Percentiles rank a stretch among this genome's conserved stretches.
These are phyloP conservation scores for Botrytis fabae DNA, from an alignment of 2,329 filamentous ascomycete genomes.

Conservation along the genomic window DNA sequence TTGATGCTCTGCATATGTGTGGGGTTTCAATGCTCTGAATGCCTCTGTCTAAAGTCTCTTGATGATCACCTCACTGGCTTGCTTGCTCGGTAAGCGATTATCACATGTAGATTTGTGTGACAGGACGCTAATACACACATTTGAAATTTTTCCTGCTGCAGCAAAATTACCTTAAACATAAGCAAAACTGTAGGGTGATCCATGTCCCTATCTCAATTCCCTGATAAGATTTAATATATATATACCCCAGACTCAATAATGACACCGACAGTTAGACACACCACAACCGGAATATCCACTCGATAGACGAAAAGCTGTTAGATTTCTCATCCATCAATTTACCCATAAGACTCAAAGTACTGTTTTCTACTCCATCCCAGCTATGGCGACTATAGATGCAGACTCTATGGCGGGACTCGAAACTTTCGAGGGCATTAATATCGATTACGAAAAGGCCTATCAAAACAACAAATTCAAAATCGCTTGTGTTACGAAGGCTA, in stretches of 20 bases:
- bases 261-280: background rate
- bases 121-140: no score
- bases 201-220: no score
- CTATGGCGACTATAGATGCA: constrained; percentile 20
- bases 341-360: background rate
- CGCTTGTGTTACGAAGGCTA: background rate
- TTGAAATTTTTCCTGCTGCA: no score
- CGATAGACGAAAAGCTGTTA: background rate
- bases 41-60: no score
- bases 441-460: constrained; percentile 21
- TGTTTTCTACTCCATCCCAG: background rate
- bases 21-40: no score
- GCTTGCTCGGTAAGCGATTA: no score
- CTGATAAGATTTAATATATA: no score
- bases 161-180: no score
- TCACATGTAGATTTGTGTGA: no score
- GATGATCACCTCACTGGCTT: no score
- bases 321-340: background rate
- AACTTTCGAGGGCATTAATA: constrained; percentile 24
- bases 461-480: constrained; percentile 14
- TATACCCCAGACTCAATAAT: background rate
- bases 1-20: no score
- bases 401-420: constrained; percentile 31
- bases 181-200: no score
- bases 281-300: background rate